Percentiles rank a stretch among this genome's conserved stretches.
phyloP scores from a whole-genome alignment of 192 early-diverging fungal species.

The Coemansia umbellata region DNA sequence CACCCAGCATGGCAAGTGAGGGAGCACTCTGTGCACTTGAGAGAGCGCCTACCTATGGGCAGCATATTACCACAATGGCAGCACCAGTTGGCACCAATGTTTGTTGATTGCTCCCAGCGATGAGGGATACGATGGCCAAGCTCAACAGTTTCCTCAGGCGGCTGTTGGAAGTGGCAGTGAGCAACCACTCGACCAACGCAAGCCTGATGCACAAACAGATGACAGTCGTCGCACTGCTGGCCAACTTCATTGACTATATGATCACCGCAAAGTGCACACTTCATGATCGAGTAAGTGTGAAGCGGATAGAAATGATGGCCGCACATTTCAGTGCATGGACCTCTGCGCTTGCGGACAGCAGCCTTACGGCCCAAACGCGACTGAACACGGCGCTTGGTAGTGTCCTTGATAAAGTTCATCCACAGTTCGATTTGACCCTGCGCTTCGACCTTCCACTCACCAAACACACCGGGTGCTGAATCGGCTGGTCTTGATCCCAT shows the following conservation, averaged over 20 bases:
- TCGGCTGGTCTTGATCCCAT: background rate
- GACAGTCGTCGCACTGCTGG: constrained; percentile 95
- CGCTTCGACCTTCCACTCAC: constrained; percentile 81
- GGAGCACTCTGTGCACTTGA: constrained; percentile 73
- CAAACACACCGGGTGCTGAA: constrained; percentile 38
- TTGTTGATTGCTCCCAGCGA: constrained; percentile 84
- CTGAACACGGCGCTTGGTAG: constrained; percentile 40
- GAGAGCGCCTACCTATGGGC: constrained; percentile 60
- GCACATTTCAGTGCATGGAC: constrained; percentile 79
- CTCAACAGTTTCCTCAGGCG: constrained; percentile 24
- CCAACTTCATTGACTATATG: constrained; percentile 86
- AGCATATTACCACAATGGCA: constrained; percentile 98
- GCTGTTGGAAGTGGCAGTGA: constrained; percentile 73
- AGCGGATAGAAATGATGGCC: constrained; percentile 92
- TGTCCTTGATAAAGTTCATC: constrained; percentile 75
- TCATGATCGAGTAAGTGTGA: constrained; percentile 96
- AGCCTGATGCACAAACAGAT: constrained; percentile 89
- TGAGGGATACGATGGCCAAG: constrained; percentile 91
- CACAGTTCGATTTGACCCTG: constrained; percentile 82
- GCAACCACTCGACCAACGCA: constrained; percentile 81
- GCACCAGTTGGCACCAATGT: constrained; percentile 90
- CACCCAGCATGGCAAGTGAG: constrained; percentile 81
- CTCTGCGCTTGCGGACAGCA: constrained; percentile 75
- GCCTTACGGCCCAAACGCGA: constrained; percentile 67
- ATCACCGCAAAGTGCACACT: constrained; percentile 93